Evolutionary conservation across 208 protist species (phyloP), one percentile per base, ranked within the genome.

Genomic region (Crithidia sp.): DNA sequence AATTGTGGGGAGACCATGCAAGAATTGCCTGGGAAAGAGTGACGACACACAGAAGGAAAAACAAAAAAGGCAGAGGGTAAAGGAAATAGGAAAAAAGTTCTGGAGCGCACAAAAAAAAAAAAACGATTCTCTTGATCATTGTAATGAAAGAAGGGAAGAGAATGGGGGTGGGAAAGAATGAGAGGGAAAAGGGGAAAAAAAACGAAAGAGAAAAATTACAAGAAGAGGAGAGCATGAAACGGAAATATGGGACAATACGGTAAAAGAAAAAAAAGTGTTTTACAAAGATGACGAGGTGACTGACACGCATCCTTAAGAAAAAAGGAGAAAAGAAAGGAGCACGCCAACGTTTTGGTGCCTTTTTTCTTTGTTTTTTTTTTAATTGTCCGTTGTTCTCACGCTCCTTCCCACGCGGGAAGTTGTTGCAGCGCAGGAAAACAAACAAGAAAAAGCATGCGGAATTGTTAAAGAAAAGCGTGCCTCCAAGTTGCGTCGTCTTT

Each of bases 341-440:
- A 49, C 45, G 12, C 12, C 45, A 49, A 13, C n/a, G 50, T 55
- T 7, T 55, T 12, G 8, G 50, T 55, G 8, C 16, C 7, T 44
- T 61, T 61, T 41, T 61, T 61, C 40, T 61, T 52, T 61, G 2
- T 61, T 61, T 44, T 61, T 17, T 41, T 39, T 61, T 44, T 12
- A 36, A 43, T 44, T 39, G 19, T 39, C 6, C 10, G 57, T 28
- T 28, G 28, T 28, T 28, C 28, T 28, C 28, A 28, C 28, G 28
- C 28, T 28, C 28, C 28, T 28, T 28, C 28, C 28, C 28, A 28
- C 28, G 28, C 28, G 28, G 28, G 28, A 28, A 28, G 28, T 28
- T 28, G 28, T 28, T 28, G 28, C 28, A 28, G 28, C 28, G 28
- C 28, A 28, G 28, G 28, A 28, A 28, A 28, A 28, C 28, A 28